Percentiles rank a stretch among this genome's conserved stretches.
These are phyloP conservation scores for Canna indica DNA, from an alignment of 176 grass and related monocot species.

Conservation along the genomic window DNA sequence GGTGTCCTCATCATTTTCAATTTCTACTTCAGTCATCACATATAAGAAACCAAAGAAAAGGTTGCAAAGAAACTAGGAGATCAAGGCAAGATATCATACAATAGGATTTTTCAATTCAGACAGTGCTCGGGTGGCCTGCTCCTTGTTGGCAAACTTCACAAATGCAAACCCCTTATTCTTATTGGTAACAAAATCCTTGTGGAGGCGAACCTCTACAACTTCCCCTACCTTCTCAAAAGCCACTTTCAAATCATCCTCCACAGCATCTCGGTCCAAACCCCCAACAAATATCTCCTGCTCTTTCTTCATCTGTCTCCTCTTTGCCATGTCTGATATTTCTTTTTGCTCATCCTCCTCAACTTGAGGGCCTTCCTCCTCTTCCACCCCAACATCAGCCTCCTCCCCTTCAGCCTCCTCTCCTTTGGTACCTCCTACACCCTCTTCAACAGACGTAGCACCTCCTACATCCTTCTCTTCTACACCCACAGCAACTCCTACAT, in stretches of 20 bases:
- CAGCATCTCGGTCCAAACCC: conserved; percentile 52
- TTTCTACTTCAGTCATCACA: not conserved
- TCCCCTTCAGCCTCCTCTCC: not conserved
- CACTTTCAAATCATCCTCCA: conserved; percentile 50
- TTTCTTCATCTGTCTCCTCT: conserved; percentile 46
- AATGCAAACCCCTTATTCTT: conserved; percentile 77
- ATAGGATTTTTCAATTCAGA: conserved; percentile 53
- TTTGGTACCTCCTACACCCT: not conserved
- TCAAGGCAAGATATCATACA: conserved; percentile 23
- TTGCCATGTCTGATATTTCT: conserved; percentile 42
- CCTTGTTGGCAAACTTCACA: conserved; percentile 53
- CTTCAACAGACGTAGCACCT: no score
- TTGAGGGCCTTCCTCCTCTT: conserved; percentile 10
- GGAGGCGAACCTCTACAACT: conserved; percentile 51
- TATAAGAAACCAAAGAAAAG: not conserved
- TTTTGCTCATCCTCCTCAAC: conserved; percentile 38
- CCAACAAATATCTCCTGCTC: conserved; percentile 73
- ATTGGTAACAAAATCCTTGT: conserved; percentile 46
- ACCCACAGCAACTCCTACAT: no score
- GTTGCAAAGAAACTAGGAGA: conserved; percentile 19
- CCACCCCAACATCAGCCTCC: not conserved
- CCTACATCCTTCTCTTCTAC: no score
- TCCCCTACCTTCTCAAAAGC: conserved; percentile 41
- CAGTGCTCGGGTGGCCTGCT: conserved; percentile 44
- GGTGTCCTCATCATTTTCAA: not conserved